Conservation (phyloP, 495 filamentous ascomycete genomes). For the Talaromyces trachyspermus region DNA sequence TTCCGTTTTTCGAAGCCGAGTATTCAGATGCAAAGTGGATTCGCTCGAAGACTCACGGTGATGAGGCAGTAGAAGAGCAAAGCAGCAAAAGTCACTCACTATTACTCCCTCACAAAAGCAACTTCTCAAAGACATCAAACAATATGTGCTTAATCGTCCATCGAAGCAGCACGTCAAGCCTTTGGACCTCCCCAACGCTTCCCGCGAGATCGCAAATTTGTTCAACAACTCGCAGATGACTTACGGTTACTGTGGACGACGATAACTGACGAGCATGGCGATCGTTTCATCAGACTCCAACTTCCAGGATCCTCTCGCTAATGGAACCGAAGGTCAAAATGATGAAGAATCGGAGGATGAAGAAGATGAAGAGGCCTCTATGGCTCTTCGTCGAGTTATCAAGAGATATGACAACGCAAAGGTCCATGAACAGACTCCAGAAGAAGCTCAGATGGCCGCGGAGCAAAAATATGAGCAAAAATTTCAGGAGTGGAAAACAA, state of each 20-base stretch:
- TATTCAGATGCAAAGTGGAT: constrained; percentile 87
- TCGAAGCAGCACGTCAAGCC: constrained; percentile 33
- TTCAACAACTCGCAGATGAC: constrained; percentile 77
- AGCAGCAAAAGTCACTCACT: constrained; percentile 54
- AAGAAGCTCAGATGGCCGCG: constrained; percentile 68
- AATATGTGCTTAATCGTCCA: constrained; percentile 61
- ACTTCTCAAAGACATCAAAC: constrained; percentile 74
- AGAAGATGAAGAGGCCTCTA: constrained; percentile 79
- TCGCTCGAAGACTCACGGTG: constrained; percentile 57
- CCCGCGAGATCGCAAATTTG: constrained; percentile 88
- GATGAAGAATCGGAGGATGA: constrained; percentile 62
- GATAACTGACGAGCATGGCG: constrained; percentile 66
- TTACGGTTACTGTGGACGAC: constrained; percentile 79
- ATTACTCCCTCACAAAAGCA: constrained; percentile 76
- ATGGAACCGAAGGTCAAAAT: constrained; percentile 42
- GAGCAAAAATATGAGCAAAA: constrained; percentile 78
- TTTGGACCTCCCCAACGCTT: constrained; percentile 67
- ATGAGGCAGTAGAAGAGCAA: constrained; percentile 49
- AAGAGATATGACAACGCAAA: constrained; percentile 86
- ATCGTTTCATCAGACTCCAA: constrained; percentile 69
- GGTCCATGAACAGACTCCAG: constrained; percentile 68
- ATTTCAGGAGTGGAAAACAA: constrained; percentile 89
- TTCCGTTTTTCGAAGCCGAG: constrained; percentile 88
- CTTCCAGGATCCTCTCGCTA: constrained; percentile 37
- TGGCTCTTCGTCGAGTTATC: constrained; percentile 75